Evolutionary conservation across 306 rosid species (phyloP).

Genomic region (Lathyrus sativus): DNA sequence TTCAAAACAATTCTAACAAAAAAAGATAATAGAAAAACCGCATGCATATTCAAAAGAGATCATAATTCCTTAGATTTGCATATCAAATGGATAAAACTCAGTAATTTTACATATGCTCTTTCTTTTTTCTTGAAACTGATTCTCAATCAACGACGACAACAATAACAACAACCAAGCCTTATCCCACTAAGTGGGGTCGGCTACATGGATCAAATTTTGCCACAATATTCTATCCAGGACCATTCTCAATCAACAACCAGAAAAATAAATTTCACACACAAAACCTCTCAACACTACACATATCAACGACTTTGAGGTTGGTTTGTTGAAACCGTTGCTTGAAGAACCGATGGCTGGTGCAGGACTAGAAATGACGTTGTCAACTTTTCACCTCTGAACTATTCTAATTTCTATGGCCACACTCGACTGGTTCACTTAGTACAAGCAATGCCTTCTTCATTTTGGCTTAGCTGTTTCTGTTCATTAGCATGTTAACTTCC

Average conservation of each 20-base stretch:
- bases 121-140: background rate
- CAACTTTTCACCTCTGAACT: slow-evolving; percentile 7
- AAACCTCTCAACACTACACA: background rate
- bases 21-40: slow-evolving; percentile 1
- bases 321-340: background rate
- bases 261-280: slow-evolving; percentile 11
- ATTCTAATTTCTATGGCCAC: background rate
- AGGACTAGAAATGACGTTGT: background rate
- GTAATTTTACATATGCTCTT: slow-evolving; percentile 8
- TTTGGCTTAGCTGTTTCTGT: slow-evolving; percentile 8
- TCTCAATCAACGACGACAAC: background rate
- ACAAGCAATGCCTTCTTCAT: background rate
- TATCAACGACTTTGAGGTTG: background rate
- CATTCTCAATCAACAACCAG: slow-evolving; percentile 13
- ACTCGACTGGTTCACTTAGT: background rate
- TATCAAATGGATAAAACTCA: slow-evolving; percentile 7
- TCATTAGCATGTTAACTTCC: background rate
- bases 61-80: background rate
- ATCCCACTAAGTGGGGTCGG: no score
- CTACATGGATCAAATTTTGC: no score
- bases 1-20: slow-evolving; percentile 14
- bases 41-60: slow-evolving; percentile 16
- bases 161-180: no score
- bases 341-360: background rate
- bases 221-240: no score